Evolutionary conservation across 2,329 filamentous ascomycete species (phyloP).

Genomic region (Sporothrix euskadiensis): DNA sequence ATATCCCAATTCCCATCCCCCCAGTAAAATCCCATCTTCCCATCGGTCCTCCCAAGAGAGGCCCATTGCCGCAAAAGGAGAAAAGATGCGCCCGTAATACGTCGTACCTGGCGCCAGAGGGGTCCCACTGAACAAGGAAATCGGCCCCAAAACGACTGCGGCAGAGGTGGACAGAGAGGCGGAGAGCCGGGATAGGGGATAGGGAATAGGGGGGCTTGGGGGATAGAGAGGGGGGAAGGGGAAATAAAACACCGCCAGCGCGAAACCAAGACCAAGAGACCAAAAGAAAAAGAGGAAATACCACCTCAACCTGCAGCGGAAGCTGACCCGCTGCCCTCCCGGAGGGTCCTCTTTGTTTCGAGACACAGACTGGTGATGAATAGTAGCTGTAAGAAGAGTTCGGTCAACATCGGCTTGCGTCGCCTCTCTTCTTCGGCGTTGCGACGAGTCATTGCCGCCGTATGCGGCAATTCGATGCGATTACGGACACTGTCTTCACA

Average conservation of each 20-base stretch:
- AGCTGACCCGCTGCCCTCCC: background rate
- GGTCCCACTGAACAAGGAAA: background rate
- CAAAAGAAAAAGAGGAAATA: conserved; percentile 6
- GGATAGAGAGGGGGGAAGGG: background rate
- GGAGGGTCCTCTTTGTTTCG: background rate
- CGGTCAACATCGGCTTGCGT: background rate
- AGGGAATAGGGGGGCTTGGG: background rate
- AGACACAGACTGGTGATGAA: background rate
- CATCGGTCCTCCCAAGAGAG: background rate
- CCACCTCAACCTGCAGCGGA: background rate
- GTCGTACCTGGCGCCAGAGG: background rate
- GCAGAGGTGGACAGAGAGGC: background rate
- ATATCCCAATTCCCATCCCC: conserved; percentile 5
- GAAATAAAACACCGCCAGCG: background rate
- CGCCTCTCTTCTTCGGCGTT: background rate
- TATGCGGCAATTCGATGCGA: background rate
- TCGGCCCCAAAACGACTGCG: background rate
- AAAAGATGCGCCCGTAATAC: conserved; percentile 9
- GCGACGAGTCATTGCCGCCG: background rate
- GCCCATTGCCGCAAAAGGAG: conserved; percentile 5
- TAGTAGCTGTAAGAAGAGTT: background rate
- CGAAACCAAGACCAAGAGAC: background rate
- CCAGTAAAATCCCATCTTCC: background rate
- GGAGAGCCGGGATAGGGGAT: background rate
- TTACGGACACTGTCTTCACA: background rate